Percentiles rank a stretch among this genome's conserved stretches.
These are phyloP conservation scores for Linnemannia elongata DNA, from an alignment of 192 early-diverging fungal species.

Conservation along the genomic window DNA sequence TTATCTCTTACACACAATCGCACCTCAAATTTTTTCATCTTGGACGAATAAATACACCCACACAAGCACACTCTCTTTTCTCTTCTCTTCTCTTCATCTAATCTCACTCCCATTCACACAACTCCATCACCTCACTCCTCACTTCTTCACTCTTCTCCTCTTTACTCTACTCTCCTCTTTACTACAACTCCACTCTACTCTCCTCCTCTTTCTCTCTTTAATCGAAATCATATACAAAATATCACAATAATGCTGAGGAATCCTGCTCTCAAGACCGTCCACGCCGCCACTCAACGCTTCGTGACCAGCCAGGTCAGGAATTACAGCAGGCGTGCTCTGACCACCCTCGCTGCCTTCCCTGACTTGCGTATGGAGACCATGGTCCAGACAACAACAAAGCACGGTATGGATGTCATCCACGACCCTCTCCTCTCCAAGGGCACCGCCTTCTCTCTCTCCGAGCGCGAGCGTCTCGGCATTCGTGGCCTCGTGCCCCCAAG, in stretches of 20 bases:
- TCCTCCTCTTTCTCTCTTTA: background rate
- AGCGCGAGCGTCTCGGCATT: conserved; percentile 66
- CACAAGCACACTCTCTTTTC: background rate
- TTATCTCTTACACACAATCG: background rate
- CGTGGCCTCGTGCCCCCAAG: conserved; percentile 68
- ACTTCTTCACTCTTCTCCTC: background rate
- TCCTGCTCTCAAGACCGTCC: conserved; percentile 51
- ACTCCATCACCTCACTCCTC: background rate
- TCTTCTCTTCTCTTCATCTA: background rate
- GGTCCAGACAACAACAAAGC: conserved; percentile 56
- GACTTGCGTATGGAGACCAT: conserved; percentile 56
- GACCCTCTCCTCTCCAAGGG: conserved; percentile 68
- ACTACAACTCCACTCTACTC: background rate
- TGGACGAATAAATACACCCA: background rate
- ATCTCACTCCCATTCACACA: background rate
- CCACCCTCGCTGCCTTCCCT: conserved; percentile 52
- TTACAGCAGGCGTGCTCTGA: conserved; percentile 51
- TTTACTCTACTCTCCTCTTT: background rate
- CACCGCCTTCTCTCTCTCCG: conserved; percentile 65
- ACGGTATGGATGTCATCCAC: conserved; percentile 65
- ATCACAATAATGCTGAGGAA: conserved; percentile 42
- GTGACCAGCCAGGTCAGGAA: conserved; percentile 34
- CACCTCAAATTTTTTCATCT: too few species aligned
- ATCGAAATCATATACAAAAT: background rate
- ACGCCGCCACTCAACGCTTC: conserved; percentile 43